phyloP scores from a whole-genome alignment of 176 grass and related monocot species.

The Zoysia japonica region DNA sequence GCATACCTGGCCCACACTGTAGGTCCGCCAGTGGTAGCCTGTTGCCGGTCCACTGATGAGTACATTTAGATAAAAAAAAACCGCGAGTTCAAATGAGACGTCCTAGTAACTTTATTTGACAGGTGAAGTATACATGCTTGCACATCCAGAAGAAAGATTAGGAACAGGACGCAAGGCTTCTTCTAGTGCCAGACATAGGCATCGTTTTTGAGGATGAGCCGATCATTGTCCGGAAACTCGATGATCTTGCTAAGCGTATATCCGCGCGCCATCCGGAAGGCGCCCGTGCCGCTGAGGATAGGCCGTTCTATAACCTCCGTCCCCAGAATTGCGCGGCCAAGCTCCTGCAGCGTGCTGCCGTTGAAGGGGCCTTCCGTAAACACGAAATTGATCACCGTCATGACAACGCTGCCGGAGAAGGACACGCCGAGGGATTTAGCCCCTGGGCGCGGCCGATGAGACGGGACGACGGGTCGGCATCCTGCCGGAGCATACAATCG shows the following conservation, averaged over 20 bases:
- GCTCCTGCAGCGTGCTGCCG: constrained; percentile 28
- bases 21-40: too few species aligned
- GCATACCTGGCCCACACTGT: too few species aligned
- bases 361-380: constrained; percentile 32
- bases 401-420: neutral
- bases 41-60: too few species aligned
- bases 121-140: too few species aligned
- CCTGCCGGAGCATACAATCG: constrained; percentile 38
- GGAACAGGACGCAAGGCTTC: neutral
- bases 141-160: too few species aligned
- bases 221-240: neutral
- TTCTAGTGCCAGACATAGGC: constrained; percentile 24
- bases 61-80: too few species aligned
- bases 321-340: constrained; percentile 18
- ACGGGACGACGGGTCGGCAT: constrained; percentile 20
- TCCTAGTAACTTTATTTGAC: too few species aligned
- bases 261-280: constrained; percentile 40
- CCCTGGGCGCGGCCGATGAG: constrained; percentile 36
- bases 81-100: too few species aligned
- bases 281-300: constrained; percentile 37
- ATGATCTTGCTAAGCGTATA: constrained; percentile 36
- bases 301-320: constrained; percentile 30
- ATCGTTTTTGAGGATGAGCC: constrained; percentile 33
- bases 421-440: neutral
- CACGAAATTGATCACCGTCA: constrained; percentile 12